A percentile compares a stretch with the other conserved stretches of the same genome.
Evolutionary conservation across 129 eudicot species (phyloP).

Genomic region (Tanacetum coccineum): DNA sequence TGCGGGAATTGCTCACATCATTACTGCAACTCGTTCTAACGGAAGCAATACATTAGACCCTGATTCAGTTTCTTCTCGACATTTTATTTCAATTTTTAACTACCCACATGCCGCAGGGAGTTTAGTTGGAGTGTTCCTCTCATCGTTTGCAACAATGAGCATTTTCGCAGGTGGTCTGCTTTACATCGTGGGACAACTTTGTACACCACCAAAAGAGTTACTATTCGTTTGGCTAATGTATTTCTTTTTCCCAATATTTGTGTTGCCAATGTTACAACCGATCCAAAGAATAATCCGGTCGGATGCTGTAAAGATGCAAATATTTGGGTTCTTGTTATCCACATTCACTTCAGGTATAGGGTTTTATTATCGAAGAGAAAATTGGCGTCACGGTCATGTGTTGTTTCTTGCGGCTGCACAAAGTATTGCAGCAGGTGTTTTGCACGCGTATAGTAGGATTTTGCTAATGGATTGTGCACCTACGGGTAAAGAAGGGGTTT

Average conservation of each 20-base stretch:
- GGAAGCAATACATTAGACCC: constrained; percentile 12
- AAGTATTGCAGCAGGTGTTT: constrained; percentile 50
- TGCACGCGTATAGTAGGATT: constrained; percentile 64
- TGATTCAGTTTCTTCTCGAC: constrained; percentile 20
- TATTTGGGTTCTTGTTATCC: constrained; percentile 57
- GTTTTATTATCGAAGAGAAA: constrained; percentile 39
- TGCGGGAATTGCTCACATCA: constrained; percentile 49
- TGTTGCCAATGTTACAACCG: constrained; percentile 60
- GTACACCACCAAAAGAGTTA: constrained; percentile 30
- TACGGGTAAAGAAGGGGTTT: constrained; percentile 68
- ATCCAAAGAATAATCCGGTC: constrained; percentile 53
- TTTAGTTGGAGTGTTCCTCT: constrained; percentile 59
- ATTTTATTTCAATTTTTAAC: constrained; percentile 59
- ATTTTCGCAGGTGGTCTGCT: constrained; percentile 57
- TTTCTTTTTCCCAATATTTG: constrained; percentile 52
- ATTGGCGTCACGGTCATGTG: constrained; percentile 44
- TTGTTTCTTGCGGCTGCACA: constrained; percentile 48
- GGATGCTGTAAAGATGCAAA: constrained; percentile 80
- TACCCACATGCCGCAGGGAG: constrained; percentile 77
- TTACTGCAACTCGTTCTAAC: constrained; percentile 39
- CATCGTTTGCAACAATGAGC: constrained; percentile 67
- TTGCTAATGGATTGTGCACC: constrained; percentile 78
- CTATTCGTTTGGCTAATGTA: constrained; percentile 52
- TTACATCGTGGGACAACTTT: constrained; percentile 50
- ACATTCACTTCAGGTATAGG: constrained; percentile 61